These are phyloP conservation scores for Elsinoe fawcettii DNA, from an alignment of 2,329 filamentous ascomycete species.

Conservation along the genomic window DNA sequence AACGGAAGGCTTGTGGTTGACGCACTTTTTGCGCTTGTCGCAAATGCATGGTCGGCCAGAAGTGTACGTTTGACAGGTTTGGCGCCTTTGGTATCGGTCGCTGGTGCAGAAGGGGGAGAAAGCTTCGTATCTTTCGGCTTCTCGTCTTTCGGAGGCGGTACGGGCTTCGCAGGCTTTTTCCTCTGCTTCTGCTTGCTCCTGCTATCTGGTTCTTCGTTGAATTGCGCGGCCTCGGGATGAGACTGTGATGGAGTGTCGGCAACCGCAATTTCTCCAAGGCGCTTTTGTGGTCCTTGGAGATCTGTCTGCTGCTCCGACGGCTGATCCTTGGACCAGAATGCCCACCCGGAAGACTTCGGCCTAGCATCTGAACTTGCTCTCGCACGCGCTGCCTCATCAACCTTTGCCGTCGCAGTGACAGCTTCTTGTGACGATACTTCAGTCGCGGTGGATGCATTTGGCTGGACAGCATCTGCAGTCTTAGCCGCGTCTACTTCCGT, in stretches of 20 bases:
- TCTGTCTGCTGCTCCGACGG: constrained; percentile 42
- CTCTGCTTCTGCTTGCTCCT: constrained; percentile 21
- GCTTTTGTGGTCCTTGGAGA: constrained; percentile 51
- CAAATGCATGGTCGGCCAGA: constrained; percentile 7
- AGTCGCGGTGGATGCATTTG: neutral
- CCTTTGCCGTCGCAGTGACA: neutral
- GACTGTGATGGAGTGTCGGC: constrained; percentile 44
- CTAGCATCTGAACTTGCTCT: constrained; percentile 21
- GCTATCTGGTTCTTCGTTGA: constrained; percentile 36
- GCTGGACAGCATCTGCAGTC: neutral
- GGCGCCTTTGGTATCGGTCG: neutral
- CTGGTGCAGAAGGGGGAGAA: neutral
- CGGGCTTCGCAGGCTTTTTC: constrained; percentile 20
- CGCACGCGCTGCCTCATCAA: constrained; percentile 1
- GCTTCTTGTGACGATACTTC: constrained; percentile 4
- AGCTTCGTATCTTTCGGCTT: neutral
- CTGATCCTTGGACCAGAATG: constrained; percentile 65
- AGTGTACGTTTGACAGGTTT: constrained; percentile 9
- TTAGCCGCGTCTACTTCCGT: constrained; percentile 16
- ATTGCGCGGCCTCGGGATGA: constrained; percentile 44
- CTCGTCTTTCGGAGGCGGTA: neutral
- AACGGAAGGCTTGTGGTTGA: constrained; percentile 5
- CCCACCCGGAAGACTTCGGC: constrained; percentile 59
- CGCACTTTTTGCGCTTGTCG: constrained; percentile 11
- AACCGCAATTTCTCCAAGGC: constrained; percentile 44